phyloP scores from a whole-genome alignment of 352 stramenopile genomes.

The Phytophthora multivora region DNA sequence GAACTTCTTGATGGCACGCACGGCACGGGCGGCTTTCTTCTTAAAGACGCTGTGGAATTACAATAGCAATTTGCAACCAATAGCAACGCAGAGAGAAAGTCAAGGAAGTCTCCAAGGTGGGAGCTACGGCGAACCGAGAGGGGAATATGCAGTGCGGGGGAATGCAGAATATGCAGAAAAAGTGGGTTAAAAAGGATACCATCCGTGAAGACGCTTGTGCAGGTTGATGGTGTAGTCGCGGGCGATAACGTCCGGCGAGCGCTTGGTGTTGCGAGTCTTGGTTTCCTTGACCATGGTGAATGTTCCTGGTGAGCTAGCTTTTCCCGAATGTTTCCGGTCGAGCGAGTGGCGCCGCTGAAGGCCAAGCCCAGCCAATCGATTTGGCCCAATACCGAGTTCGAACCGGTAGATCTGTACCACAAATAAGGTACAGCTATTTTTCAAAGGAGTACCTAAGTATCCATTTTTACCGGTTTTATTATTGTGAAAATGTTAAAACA shows the following conservation, averaged over 20 bases:
- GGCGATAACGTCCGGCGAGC: conserved; percentile 93
- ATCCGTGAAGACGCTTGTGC: conserved; percentile 96
- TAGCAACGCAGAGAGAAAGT: conserved; percentile 47
- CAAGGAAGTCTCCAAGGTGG: conserved; percentile 90
- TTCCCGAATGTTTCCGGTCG: conserved; percentile 34
- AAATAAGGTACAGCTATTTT: conserved; percentile 1
- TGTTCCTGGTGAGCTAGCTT: conserved; percentile 53
- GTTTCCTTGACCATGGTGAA: conserved; percentile 88
- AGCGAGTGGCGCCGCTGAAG: conserved; percentile 5
- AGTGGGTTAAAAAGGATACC: conserved; percentile 82
- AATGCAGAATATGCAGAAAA: conserved; percentile 33
- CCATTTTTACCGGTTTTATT: too few species aligned
- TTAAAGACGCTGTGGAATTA: conserved; percentile 91
- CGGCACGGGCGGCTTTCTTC: conserved; percentile 96
- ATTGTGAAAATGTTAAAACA: too few species aligned
- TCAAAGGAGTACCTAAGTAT: too few species aligned
- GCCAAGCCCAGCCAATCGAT: conserved; percentile 38
- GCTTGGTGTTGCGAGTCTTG: conserved; percentile 87
- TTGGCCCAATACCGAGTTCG: conserved; percentile 2
- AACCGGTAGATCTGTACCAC: conserved; percentile 14
- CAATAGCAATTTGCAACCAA: conserved; percentile 26
- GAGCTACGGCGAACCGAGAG: conserved; percentile 67
- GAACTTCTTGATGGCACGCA: conserved; percentile 99
- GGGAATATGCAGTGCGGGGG: conserved; percentile 1
- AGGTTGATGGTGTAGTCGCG: conserved; percentile 99